These are phyloP conservation scores for Quercus tomentella DNA, from an alignment of 331 rosid genomes.

Conservation along the genomic window DNA sequence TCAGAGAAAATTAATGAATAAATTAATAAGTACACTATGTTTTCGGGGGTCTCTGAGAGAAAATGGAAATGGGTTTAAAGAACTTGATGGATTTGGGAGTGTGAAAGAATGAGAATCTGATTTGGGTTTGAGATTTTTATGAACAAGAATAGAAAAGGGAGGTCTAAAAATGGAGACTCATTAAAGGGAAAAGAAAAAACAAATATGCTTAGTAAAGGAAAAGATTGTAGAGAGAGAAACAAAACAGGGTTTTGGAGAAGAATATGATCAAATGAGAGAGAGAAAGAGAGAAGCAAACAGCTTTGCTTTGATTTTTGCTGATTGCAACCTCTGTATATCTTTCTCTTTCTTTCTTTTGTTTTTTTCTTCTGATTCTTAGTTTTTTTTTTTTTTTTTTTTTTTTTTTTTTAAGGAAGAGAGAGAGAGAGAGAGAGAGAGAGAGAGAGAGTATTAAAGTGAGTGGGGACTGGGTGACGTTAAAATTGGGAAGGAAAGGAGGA, in stretches of 20 bases:
- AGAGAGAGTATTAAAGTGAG: too few species aligned
- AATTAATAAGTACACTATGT: constrained; percentile 14
- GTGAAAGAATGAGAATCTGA: too few species aligned
- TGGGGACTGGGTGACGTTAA: too few species aligned
- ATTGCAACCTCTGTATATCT: too few species aligned
- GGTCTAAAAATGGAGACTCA: constrained; percentile 11
- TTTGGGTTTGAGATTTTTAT: constrained; percentile 27
- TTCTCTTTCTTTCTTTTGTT: too few species aligned
- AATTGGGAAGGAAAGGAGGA: too few species aligned
- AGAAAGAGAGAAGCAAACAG: constrained; percentile 28
- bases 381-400: too few species aligned
- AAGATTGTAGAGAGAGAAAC: constrained; percentile 11
- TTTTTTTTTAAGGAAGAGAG: too few species aligned
- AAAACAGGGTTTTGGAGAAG: constrained; percentile 33
- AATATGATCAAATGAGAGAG: constrained; percentile 28
- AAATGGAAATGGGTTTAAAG: too few species aligned
- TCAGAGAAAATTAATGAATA: background rate
- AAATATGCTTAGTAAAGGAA: background rate
- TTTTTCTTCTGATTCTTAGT: too few species aligned
- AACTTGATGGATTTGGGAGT: too few species aligned
- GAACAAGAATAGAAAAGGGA: constrained; percentile 26
- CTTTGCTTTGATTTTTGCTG: background rate
- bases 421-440: too few species aligned
- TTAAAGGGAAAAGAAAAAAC: background rate
- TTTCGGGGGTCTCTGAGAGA: background rate